These are phyloP conservation scores for Debaryomyces coudertii DNA, from an alignment of 1,139 yeast species.

Conservation along the genomic window DNA sequence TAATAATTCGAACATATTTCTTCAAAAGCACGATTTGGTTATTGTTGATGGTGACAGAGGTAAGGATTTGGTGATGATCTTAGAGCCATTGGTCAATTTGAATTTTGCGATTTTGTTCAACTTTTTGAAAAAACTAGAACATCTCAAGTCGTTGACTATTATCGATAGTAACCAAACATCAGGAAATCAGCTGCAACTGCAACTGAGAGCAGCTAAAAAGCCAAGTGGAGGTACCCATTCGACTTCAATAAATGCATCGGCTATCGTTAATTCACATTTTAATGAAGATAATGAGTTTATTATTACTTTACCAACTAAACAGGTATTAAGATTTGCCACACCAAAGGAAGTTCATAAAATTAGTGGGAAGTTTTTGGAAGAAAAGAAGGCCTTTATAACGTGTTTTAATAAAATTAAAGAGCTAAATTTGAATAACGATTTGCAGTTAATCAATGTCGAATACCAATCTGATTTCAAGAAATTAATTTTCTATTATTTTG, in stretches of 20 bases:
- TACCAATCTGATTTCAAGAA: slow-evolving; percentile 95
- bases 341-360: slow-evolving; percentile 50
- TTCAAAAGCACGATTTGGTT: slow-evolving; percentile 51
- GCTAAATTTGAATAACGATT: slow-evolving; percentile 40
- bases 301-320: slow-evolving; percentile 52
- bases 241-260: slow-evolving; percentile 39
- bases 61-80: slow-evolving; percentile 53
- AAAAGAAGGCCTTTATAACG: slow-evolving; percentile 49
- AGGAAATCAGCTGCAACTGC: slow-evolving; percentile 10
- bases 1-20: slow-evolving; percentile 50
- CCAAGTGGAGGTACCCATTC: slow-evolving; percentile 43
- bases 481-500: slow-evolving; percentile 83
- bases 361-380: slow-evolving; percentile 49
- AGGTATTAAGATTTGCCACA: slow-evolving; percentile 52
- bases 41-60: slow-evolving; percentile 57
- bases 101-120: slow-evolving; percentile 74
- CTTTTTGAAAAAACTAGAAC: slow-evolving; percentile 76
- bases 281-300: slow-evolving; percentile 51
- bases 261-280: slow-evolving; percentile 43
- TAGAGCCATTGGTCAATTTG: slow-evolving; percentile 47
- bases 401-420: slow-evolving; percentile 51
- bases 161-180: slow-evolving; percentile 24
- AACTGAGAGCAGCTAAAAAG: slow-evolving; percentile 22
- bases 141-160: slow-evolving; percentile 70
- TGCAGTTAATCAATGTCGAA: slow-evolving; percentile 72